phyloP scores from a whole-genome alignment of 208 protist genomes.

The Acanthamoeba polyphaga region DNA sequence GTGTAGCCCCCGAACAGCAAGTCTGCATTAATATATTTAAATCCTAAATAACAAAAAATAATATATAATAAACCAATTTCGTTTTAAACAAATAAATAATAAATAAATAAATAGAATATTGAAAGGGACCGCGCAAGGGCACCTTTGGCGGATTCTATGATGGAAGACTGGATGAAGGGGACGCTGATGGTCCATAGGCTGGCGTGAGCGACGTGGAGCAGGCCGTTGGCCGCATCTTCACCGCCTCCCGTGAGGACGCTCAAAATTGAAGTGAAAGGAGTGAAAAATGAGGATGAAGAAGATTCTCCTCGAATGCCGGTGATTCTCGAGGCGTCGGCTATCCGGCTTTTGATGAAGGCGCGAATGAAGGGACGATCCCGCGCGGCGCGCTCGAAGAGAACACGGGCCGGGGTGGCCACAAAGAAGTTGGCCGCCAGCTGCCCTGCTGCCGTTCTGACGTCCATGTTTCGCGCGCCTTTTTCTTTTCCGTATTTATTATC shows the following conservation, averaged over 20 bases:
- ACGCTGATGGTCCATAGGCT: neutral
- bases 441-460: neutral
- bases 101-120: neutral
- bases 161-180: neutral
- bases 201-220: neutral
- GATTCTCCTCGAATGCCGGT: neutral
- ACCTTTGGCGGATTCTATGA: neutral
- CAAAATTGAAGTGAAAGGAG: neutral
- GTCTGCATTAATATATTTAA: neutral
- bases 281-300: neutral
- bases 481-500: neutral
- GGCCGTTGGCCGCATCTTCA: neutral
- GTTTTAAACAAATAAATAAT: no score
- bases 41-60: no score
- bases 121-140: neutral
- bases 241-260: neutral
- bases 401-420: neutral
- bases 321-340: neutral
- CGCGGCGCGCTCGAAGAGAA: neutral
- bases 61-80: no score
- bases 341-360: neutral
- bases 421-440: neutral
- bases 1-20: neutral
- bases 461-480: neutral
- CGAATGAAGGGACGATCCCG: neutral